Base-by-base conservation (phyloP, 805 yeast species). In the Barnettozyma botsteinii region DNA sequence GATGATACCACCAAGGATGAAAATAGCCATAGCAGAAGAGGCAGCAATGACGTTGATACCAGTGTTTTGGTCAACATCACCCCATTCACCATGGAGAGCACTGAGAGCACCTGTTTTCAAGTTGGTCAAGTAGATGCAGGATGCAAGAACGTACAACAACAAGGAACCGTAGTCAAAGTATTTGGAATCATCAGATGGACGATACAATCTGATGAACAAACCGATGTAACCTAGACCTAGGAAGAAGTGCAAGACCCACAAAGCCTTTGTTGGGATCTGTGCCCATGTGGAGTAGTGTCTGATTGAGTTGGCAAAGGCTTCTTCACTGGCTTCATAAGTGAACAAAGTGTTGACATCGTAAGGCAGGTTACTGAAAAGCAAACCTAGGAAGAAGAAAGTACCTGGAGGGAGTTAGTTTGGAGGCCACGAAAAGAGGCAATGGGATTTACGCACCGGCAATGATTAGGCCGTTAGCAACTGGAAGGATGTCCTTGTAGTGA, bases 21-120 rank as follows among this genome's bases (percentile, higher is more conserved):
- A 60, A 8, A 84, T 76, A 50, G 85, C 70, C 70, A 91, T 81
- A 28, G 82, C 73, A 62, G 82, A 81, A 22, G 93, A 80, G 5
- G 98, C 97, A 30, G 93, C 96, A 55, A 93, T 76, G 29, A 93
- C 96, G 49, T 85, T 86, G 54, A 91, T 64, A 23, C 98, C 98
- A 18, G 95, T 85, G 45, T 71, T 70, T 59, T 75, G 78, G 54
- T 85, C 85, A 37, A 93, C 95, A 37, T 91, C 98, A 50, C 96
- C 98, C 98, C 98, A 91, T 45, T 77, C 69, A 32, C 88, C 89
- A 42, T 73, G 62, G 21, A 77, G 52, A 40, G 86, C 76, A 41
- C 89, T 76, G 50, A 73, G 73, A 29, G 81, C 68, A 40, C 98
- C 98, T 38, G 84, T 77, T 56, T 86, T 75, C 50, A 91, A 69